phyloP scores from a whole-genome alignment of 2,329 filamentous ascomycete genomes.

The Xylariaceae sp. region DNA sequence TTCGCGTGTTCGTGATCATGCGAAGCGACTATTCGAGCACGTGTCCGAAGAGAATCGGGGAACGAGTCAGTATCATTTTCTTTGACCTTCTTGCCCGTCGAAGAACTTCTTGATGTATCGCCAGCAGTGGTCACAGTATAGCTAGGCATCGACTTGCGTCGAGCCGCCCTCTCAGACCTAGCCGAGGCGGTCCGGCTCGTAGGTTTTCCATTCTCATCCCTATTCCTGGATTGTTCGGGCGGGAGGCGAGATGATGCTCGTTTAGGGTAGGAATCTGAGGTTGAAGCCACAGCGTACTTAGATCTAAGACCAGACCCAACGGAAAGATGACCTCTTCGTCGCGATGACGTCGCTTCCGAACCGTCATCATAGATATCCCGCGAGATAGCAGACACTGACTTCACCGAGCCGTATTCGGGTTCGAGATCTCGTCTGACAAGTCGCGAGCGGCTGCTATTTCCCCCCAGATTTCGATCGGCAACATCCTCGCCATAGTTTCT shows the following conservation, averaged over 20 bases:
- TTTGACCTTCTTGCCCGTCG: conserved; percentile 7
- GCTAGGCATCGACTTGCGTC: conserved; percentile 29
- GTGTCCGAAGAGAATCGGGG: conserved; percentile 22
- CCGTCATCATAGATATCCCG: conserved; percentile 14
- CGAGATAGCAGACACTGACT: conserved; percentile 4
- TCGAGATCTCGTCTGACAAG: no score
- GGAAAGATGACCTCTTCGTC: conserved; percentile 22
- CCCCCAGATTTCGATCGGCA: conserved; percentile 56
- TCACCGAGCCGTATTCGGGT: neutral
- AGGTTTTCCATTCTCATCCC: conserved; percentile 6
- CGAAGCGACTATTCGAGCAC: conserved; percentile 17
- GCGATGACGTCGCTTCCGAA: conserved; percentile 14
- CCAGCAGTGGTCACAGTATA: conserved; percentile 16
- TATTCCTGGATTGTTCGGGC: neutral
- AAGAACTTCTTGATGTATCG: conserved; percentile 13
- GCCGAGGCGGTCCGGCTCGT: conserved; percentile 10
- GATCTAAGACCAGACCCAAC: conserved; percentile 23
- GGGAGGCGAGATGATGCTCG: conserved; percentile 18
- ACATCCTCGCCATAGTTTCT: conserved; percentile 64
- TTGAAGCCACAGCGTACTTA: conserved; percentile 14
- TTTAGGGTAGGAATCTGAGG: conserved; percentile 14
- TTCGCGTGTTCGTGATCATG: conserved; percentile 13
- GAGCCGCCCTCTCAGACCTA: conserved; percentile 16
- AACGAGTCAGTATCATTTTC: conserved; percentile 18
- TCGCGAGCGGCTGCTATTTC: conserved; percentile 34